Conservation (phyloP, 768 basidiomycete genomes). For the Pulveroboletus ravenelii region DNA sequence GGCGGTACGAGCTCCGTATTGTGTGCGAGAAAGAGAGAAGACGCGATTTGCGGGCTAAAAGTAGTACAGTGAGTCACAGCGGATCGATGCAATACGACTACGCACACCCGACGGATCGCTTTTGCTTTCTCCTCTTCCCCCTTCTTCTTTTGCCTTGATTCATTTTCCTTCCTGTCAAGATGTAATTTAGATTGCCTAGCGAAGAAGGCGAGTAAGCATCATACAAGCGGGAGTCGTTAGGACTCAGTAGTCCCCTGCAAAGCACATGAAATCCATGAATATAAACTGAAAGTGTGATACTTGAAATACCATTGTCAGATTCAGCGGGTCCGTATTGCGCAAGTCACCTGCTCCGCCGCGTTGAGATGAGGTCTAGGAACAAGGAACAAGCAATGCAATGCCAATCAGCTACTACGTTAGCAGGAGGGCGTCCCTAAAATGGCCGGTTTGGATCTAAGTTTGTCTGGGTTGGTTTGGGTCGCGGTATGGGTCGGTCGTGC, state of each 20-base stretch:
- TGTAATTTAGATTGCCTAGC: neutral
- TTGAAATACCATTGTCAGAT: constrained; percentile 18
- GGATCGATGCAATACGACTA: constrained; percentile 12
- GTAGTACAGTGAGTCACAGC: neutral
- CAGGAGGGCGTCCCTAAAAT: too few species aligned
- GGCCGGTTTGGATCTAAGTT: too few species aligned
- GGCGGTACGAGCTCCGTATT: constrained; percentile 95
- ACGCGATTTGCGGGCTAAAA: constrained; percentile 74
- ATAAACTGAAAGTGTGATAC: neutral
- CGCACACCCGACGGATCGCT: constrained; percentile 75
- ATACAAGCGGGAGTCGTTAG: constrained; percentile 88
- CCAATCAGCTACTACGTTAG: too few species aligned
- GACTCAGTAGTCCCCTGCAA: constrained; percentile 79
- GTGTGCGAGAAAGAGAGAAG: constrained; percentile 92
- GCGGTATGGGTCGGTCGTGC: too few species aligned
- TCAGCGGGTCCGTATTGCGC: neutral
- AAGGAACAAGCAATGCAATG: too few species aligned
- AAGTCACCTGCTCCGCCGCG: neutral
- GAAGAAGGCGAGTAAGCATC: constrained; percentile 25
- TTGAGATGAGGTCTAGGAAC: too few species aligned
- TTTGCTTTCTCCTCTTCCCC: constrained; percentile 77
- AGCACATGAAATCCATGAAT: neutral
- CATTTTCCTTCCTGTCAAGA: constrained; percentile 79
- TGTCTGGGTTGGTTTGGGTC: too few species aligned
- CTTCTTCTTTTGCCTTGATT: constrained; percentile 83